phyloP scores from a whole-genome alignment of 768 basidiomycete genomes.

The Wakefieldia striispora region DNA sequence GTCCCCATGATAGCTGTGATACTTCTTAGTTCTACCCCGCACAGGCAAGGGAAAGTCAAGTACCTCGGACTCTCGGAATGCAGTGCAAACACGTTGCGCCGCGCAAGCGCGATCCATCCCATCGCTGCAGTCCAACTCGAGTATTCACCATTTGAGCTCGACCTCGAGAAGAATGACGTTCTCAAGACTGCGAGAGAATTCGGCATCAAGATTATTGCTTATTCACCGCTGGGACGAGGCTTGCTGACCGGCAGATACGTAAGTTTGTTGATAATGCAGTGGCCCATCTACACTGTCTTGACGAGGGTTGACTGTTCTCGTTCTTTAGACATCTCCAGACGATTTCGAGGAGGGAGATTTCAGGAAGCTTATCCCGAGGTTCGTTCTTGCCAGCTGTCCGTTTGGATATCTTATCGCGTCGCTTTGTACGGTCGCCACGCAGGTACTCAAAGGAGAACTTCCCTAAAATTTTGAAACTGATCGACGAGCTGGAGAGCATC shows the following conservation, averaged over 20 bases:
- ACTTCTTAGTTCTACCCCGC: slow-evolving; percentile 13
- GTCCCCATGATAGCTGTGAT: neutral
- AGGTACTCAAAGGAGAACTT: slow-evolving; percentile 43
- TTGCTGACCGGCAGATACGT: slow-evolving; percentile 48
- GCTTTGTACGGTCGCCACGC: neutral
- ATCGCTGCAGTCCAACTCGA: slow-evolving; percentile 51
- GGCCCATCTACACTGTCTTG: neutral
- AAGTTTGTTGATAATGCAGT: slow-evolving; percentile 15
- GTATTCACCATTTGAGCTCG: slow-evolving; percentile 49
- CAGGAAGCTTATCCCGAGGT: slow-evolving; percentile 24
- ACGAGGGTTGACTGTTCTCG: neutral
- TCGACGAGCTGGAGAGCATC: slow-evolving; percentile 31
- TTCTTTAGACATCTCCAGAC: slow-evolving; percentile 31
- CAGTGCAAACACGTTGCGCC: slow-evolving; percentile 44
- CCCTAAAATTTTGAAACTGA: slow-evolving; percentile 40
- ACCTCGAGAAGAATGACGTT: slow-evolving; percentile 45
- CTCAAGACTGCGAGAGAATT: slow-evolving; percentile 47
- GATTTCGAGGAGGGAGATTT: slow-evolving; percentile 32
- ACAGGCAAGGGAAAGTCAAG: slow-evolving; percentile 38
- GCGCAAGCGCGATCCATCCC: slow-evolving; percentile 50
- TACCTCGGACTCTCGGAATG: slow-evolving; percentile 55
- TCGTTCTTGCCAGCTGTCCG: slow-evolving; percentile 18
- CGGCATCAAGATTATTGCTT: slow-evolving; percentile 48
- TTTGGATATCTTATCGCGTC: neutral
- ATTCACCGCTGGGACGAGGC: slow-evolving; percentile 52